These are phyloP conservation scores for Blastobotrys ciferrii DNA, from an alignment of 1,139 yeast genomes.

Conservation along the genomic window DNA sequence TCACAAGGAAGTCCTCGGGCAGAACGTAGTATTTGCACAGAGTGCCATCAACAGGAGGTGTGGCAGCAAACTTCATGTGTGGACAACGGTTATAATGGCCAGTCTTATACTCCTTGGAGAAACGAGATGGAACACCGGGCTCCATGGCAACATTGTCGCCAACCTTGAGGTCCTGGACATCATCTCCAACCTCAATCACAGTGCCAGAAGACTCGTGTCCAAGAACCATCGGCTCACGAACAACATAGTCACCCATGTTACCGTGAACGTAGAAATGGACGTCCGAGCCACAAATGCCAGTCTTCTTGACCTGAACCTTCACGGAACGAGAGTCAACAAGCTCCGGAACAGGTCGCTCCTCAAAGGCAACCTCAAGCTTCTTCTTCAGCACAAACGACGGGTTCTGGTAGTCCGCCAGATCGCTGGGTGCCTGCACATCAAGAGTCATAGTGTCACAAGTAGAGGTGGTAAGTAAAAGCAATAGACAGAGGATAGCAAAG, in stretches of 20 bases:
- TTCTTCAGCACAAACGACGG: slow-evolving; percentile 71
- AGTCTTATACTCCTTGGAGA: slow-evolving; percentile 66
- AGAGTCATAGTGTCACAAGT: slow-evolving; percentile 1
- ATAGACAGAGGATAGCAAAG: too few relatives aligned
- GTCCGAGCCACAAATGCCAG: slow-evolving; percentile 90
- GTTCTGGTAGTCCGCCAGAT: slow-evolving; percentile 34
- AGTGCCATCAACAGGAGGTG: slow-evolving; percentile 73
- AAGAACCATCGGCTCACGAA: slow-evolving; percentile 38
- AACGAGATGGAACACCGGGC: slow-evolving; percentile 80
- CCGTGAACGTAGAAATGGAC: slow-evolving; percentile 83
- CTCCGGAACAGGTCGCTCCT: slow-evolving; percentile 63
- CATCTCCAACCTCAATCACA: slow-evolving; percentile 62
- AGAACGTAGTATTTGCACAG: slow-evolving; percentile 66
- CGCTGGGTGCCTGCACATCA: background rate
- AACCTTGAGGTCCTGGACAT: slow-evolving; percentile 45
- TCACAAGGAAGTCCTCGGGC: slow-evolving; percentile 84
- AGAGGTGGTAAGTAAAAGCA: background rate
- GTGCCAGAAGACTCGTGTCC: slow-evolving; percentile 77
- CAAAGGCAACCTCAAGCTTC: slow-evolving; percentile 61
- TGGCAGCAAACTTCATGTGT: slow-evolving; percentile 82
- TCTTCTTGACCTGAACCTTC: slow-evolving; percentile 66
- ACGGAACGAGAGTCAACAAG: slow-evolving; percentile 65
- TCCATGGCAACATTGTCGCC: slow-evolving; percentile 60
- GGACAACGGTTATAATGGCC: slow-evolving; percentile 82
- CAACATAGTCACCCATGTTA: slow-evolving; percentile 55